A percentile compares a stretch with the other conserved stretches of the same genome.
These are phyloP conservation scores for Macrophomina phaseolina DNA, from an alignment of 2,329 filamentous ascomycete genomes.

Conservation along the genomic window DNA sequence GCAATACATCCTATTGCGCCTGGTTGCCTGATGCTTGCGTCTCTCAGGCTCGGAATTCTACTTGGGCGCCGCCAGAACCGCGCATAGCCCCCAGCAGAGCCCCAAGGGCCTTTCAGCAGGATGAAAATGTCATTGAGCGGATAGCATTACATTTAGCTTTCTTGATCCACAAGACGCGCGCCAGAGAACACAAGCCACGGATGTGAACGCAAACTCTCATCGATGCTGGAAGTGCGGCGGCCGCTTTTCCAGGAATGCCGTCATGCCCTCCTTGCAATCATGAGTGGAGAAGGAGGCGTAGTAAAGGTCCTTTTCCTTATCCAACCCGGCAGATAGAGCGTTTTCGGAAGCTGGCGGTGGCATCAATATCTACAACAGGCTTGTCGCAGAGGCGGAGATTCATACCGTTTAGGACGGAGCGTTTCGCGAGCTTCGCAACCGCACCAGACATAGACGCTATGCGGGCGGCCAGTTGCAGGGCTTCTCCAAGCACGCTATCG, in stretches of 20 bases:
- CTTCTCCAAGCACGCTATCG: conserved; percentile 46
- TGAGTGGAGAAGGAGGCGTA: conserved; percentile 44
- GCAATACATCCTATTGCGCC: too few relatives aligned
- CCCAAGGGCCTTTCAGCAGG: too few relatives aligned
- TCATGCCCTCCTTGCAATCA: conserved; percentile 51
- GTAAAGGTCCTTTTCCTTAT: conserved; percentile 41
- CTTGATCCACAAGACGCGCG: too few relatives aligned
- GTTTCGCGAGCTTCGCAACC: conserved; percentile 51
- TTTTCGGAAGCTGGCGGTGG: conserved; percentile 49
- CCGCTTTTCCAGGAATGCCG: conserved; percentile 51
- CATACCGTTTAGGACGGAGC: conserved; percentile 51
- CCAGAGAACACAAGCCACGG: too few relatives aligned
- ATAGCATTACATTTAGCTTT: too few relatives aligned
- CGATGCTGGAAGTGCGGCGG: conserved; percentile 35
- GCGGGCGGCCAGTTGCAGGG: conserved; percentile 46
- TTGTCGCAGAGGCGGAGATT: conserved; percentile 13
- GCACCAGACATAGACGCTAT: conserved; percentile 50
- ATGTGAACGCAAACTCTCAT: conserved; percentile 16
- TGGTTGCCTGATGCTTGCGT: too few relatives aligned
- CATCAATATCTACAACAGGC: conserved; percentile 28
- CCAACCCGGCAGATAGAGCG: conserved; percentile 49
- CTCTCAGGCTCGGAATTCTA: too few relatives aligned
- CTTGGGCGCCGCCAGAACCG: too few relatives aligned
- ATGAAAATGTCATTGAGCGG: too few relatives aligned
- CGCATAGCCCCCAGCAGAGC: too few relatives aligned